phyloP scores from a whole-genome alignment of 345 rosid species.

The Gossypium sturtianum region DNA sequence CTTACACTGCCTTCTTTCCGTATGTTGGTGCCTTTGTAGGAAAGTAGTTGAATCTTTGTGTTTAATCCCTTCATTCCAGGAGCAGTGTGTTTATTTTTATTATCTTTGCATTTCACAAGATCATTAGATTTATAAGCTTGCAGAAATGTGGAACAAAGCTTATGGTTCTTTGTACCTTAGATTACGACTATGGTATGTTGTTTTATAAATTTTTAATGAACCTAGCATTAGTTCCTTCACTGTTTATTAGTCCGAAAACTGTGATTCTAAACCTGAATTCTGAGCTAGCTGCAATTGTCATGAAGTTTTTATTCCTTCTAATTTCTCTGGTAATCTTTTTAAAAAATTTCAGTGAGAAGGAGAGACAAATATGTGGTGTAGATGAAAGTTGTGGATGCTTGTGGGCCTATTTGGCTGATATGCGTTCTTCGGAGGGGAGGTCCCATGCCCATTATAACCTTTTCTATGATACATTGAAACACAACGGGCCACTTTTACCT shows the following conservation, averaged over 20 bases:
- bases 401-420: conserved; percentile 81
- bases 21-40: background rate
- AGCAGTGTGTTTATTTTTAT: background rate
- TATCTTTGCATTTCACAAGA: background rate
- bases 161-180: background rate
- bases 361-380: conserved; percentile 62
- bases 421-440: conserved; percentile 53
- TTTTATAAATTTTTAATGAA: background rate
- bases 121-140: background rate
- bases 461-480: conserved; percentile 61
- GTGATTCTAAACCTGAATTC: background rate
- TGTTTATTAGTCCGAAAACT: background rate
- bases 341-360: conserved; percentile 68
- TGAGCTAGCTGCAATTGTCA: background rate
- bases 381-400: conserved; percentile 75
- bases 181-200: background rate
- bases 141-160: background rate
- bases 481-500: conserved; percentile 57
- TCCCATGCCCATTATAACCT: conserved; percentile 76
- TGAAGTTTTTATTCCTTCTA: background rate
- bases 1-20: background rate
- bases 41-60: background rate
- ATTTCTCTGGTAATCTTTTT: background rate
- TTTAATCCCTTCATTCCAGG: background rate
- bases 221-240: background rate